These are phyloP conservation scores for Daedaleopsis sinensis DNA, from an alignment of 768 basidiomycete species.

Conservation along the genomic window DNA sequence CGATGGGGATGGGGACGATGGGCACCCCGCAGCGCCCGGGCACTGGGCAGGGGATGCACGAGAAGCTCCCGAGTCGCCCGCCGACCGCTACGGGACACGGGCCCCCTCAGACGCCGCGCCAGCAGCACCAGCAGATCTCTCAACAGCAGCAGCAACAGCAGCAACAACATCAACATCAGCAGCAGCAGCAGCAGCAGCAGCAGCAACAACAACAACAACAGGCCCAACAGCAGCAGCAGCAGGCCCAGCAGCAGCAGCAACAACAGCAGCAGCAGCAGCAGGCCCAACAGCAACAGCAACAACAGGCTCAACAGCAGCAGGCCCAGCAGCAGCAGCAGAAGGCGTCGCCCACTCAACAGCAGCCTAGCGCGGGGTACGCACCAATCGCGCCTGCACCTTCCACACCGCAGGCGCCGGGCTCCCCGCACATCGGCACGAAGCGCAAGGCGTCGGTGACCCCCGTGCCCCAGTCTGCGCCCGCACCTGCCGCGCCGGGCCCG, in stretches of 20 bases:
- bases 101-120: slow-evolving; percentile 31
- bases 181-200: slow-evolving; percentile 14
- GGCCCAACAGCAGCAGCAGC: slow-evolving; percentile 11
- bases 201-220: slow-evolving; percentile 6
- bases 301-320: slow-evolving; percentile 9
- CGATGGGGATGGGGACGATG: slow-evolving; percentile 15
- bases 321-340: slow-evolving; percentile 14
- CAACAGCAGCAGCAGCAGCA: slow-evolving; percentile 26
- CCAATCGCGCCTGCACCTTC: slow-evolving; percentile 27
- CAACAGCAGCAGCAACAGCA: slow-evolving; percentile 17
- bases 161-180: slow-evolving; percentile 25
- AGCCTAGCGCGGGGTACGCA: slow-evolving; percentile 17
- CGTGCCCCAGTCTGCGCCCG: slow-evolving; percentile 3
- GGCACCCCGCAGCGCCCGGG: slow-evolving; percentile 30
- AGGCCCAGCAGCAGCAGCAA: too few species aligned
- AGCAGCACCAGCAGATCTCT: slow-evolving; percentile 25
- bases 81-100: slow-evolving; percentile 29
- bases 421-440: slow-evolving; percentile 23
- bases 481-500: not conserved
- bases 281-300: slow-evolving; percentile 10
- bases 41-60: slow-evolving; percentile 31
- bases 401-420: slow-evolving; percentile 8
- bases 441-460: slow-evolving; percentile 24
- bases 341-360: slow-evolving; percentile 14
- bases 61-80: slow-evolving; percentile 30